Conservation (phyloP, 148 eudicot genomes). For the Bassia scoparia region DNA sequence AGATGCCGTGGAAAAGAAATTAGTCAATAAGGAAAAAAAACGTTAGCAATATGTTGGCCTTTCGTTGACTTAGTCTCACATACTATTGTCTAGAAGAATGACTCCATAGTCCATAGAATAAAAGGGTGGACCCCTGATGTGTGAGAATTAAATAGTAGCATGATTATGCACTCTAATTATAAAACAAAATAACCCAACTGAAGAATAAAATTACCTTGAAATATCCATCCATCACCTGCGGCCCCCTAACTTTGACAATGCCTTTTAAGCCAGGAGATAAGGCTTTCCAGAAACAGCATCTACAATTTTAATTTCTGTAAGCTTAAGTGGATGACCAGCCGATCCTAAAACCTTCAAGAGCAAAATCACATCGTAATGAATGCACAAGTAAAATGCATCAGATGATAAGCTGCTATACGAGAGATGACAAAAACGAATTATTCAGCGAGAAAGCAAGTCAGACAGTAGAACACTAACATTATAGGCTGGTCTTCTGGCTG, state of each 20-base stretch:
- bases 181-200: not conserved
- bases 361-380: slow-evolving; percentile 22
- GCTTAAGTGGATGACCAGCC: slow-evolving; percentile 65
- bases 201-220: slow-evolving; percentile 56
- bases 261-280: slow-evolving; percentile 81
- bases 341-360: slow-evolving; percentile 81
- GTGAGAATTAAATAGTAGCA: not conserved
- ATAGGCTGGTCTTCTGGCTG: slow-evolving; percentile 53
- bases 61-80: not conserved
- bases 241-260: slow-evolving; percentile 77
- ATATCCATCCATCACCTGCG: slow-evolving; percentile 91
- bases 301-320: slow-evolving; percentile 67
- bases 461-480: slow-evolving; percentile 51
- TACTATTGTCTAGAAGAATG: not conserved
- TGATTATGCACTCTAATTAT: not conserved
- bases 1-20: not conserved
- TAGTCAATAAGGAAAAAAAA: not conserved
- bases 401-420: not conserved
- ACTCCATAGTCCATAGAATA: not conserved
- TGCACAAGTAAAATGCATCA: not conserved
- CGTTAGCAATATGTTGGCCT: not conserved
- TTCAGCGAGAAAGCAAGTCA: not conserved
- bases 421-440: not conserved
- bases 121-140: not conserved
- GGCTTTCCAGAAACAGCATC: slow-evolving; percentile 58